phyloP scores from a whole-genome alignment of 805 yeast species.

The Ogataea corticis region DNA sequence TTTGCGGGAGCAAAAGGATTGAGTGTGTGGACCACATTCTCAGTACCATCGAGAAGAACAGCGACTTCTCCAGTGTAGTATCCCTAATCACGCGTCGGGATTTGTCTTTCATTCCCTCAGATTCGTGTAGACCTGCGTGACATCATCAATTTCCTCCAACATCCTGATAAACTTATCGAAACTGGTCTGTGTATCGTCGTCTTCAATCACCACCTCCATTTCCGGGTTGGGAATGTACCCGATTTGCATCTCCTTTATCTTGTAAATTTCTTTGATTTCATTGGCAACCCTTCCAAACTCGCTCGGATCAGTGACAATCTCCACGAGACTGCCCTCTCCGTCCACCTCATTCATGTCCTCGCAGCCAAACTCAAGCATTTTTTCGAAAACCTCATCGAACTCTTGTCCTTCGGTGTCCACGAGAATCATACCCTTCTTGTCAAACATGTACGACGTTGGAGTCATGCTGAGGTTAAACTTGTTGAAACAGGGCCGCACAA shows the following conservation, averaged over 20 bases:
- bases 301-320: conserved; percentile 62
- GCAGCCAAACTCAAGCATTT: conserved; percentile 73
- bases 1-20: too few species aligned
- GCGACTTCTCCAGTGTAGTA: too few species aligned
- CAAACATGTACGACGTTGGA: conserved; percentile 78
- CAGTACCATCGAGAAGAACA: too few species aligned
- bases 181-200: conserved; percentile 51
- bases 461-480: conserved; percentile 64
- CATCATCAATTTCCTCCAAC: conserved; percentile 82
- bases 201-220: conserved; percentile 51
- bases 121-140: conserved; percentile 77
- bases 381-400: conserved; percentile 73
- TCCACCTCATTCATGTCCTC: conserved; percentile 57
- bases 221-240: conserved; percentile 67
- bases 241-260: conserved; percentile 69
- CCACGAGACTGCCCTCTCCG: conserved; percentile 34
- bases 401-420: conserved; percentile 39
- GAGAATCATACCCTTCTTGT: conserved; percentile 71
- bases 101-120: conserved; percentile 36
- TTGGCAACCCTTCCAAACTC: conserved; percentile 64
- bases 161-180: conserved; percentile 57
- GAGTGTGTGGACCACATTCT: too few species aligned
- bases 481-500: conserved; percentile 71
- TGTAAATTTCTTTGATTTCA: conserved; percentile 53
- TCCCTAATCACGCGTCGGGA: too few species aligned